These are phyloP conservation scores for Tetracladium marchalianum DNA, from an alignment of 495 filamentous ascomycete species.

Conservation along the genomic window DNA sequence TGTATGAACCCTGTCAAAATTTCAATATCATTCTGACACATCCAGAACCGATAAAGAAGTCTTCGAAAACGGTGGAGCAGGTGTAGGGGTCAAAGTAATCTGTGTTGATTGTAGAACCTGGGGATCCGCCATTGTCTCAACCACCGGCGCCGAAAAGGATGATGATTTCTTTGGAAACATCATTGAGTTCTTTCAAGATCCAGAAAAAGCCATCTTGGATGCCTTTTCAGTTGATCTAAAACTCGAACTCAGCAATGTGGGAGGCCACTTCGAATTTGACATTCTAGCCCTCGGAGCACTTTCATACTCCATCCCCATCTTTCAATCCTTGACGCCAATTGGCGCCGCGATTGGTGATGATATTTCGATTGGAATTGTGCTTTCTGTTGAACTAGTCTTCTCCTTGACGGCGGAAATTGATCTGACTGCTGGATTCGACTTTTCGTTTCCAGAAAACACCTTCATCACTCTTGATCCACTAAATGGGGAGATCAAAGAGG, in stretches of 20 bases:
- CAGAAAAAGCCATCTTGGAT: constrained; percentile 3
- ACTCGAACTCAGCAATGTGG: constrained; percentile 8
- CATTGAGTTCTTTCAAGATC: constrained; percentile 10
- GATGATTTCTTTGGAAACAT: constrained; percentile 6
- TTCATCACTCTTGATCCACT: constrained; percentile 28
- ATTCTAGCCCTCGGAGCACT: constrained; percentile 2
- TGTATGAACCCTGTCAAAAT: constrained; percentile 1
- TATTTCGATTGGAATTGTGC: constrained; percentile 22
- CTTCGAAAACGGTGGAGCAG: neutral
- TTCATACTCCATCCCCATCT: constrained; percentile 8
- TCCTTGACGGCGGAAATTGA: constrained; percentile 29
- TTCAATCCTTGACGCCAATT: neutral
- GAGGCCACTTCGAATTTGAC: constrained; percentile 13
- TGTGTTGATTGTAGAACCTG: constrained; percentile 14
- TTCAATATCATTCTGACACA: neutral
- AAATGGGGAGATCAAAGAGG: constrained; percentile 28
- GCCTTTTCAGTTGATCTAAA: constrained; percentile 13
- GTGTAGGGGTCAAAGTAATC: neutral
- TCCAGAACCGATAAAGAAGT: neutral
- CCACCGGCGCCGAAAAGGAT: constrained; percentile 5
- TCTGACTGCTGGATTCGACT: constrained; percentile 30
- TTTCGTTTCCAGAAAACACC: constrained; percentile 28
- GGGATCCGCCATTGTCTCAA: constrained; percentile 10
- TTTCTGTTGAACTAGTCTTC: constrained; percentile 30
- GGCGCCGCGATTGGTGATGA: constrained; percentile 10